These are phyloP conservation scores for Sclerotinia borealis DNA, from an alignment of 2,329 filamentous ascomycete genomes.

Conservation along the genomic window DNA sequence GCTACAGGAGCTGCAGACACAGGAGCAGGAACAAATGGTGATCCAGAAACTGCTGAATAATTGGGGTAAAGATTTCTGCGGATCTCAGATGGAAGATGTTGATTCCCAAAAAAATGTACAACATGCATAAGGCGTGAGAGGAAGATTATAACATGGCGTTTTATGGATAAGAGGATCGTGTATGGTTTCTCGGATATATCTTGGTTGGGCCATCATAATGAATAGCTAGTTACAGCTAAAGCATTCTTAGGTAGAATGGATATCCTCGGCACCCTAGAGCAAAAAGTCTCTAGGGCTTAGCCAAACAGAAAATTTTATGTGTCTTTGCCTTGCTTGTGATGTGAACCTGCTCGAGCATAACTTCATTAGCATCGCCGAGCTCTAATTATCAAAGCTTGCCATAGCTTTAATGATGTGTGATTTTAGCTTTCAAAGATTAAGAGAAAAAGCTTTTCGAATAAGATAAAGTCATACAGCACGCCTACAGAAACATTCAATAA, in stretches of 20 bases:
- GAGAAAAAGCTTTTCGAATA: background rate
- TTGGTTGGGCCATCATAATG: constrained; percentile 7
- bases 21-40: constrained; percentile 13
- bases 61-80: background rate
- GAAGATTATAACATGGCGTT: constrained; percentile 18
- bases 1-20: constrained; percentile 8
- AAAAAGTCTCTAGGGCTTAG: constrained; percentile 23
- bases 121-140: constrained; percentile 11
- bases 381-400: background rate
- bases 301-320: background rate
- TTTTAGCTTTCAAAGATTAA: background rate
- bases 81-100: background rate
- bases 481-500: background rate
- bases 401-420: background rate
- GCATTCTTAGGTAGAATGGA: constrained; percentile 25
- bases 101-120: constrained; percentile 20
- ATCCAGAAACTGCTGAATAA: constrained; percentile 25
- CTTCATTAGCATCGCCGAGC: background rate
- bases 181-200: constrained; percentile 10
- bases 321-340: background rate
- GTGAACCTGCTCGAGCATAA: background rate
- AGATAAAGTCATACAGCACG: too few species aligned
- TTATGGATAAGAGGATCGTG: constrained; percentile 4
- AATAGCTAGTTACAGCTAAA: constrained; percentile 1
- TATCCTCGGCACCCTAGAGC: constrained; percentile 23